Percentiles rank a stretch among this genome's conserved stretches.
Conservation (phyloP, 2,329 filamentous ascomycete species). For the Xylariaceae sp. region DNA sequence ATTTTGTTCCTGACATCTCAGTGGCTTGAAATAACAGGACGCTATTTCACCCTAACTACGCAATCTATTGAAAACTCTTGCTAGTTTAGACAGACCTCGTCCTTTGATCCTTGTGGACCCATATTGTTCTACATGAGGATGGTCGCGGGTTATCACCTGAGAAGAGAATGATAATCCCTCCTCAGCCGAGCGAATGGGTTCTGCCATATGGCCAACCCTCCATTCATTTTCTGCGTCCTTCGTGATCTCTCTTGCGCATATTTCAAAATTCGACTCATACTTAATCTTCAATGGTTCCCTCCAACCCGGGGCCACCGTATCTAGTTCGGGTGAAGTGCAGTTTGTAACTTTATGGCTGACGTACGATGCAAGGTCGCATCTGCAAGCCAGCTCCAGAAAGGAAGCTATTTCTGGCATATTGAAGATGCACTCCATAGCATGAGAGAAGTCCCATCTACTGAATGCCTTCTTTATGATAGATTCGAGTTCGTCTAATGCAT, state of each 20-base stretch:
- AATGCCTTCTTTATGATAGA: background rate
- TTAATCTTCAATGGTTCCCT: background rate
- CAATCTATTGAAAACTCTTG: too few species aligned
- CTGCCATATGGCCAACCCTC: background rate
- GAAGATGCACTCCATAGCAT: conserved; percentile 7
- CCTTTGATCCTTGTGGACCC: too few species aligned
- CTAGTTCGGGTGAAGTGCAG: background rate
- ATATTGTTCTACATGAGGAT: too few species aligned
- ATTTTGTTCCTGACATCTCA: too few species aligned
- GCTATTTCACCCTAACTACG: too few species aligned
- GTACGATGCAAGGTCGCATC: conserved; percentile 12
- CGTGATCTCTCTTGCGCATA: background rate
- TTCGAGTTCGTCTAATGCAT: conserved; percentile 7
- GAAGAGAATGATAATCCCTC: too few species aligned
- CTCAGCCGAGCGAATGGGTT: background rate
- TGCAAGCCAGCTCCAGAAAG: conserved; percentile 4
- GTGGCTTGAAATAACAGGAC: too few species aligned
- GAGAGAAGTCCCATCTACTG: conserved; percentile 1
- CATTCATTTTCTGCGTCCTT: background rate
- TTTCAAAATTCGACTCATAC: conserved; percentile 1
- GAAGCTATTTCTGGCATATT: background rate
- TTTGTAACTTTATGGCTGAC: background rate
- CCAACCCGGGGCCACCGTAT: background rate
- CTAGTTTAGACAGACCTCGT: too few species aligned
- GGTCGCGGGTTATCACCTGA: too few species aligned